These are phyloP conservation scores for Ormosia emarginata DNA, from an alignment of 306 rosid genomes.

Conservation along the genomic window DNA sequence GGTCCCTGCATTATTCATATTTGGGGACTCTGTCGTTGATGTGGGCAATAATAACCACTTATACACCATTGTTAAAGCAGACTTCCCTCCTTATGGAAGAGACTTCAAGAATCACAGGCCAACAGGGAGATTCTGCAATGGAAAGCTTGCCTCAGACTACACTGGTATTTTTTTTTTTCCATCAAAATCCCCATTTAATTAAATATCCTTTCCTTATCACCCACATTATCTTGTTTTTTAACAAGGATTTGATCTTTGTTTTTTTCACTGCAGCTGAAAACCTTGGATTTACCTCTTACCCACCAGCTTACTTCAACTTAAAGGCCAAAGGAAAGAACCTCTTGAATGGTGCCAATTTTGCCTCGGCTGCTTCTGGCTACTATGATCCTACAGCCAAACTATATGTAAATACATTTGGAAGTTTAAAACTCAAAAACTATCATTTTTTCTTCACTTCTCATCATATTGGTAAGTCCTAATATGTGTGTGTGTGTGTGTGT, in stretches of 20 bases:
- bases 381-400: conserved; percentile 52
- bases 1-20: conserved; percentile 78
- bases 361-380: conserved; percentile 82
- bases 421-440: neutral
- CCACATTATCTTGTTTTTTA: neutral
- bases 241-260: conserved; percentile 9
- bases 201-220: neutral
- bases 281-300: conserved; percentile 49
- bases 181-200: neutral
- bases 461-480: neutral
- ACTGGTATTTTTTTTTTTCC: conserved; percentile 38
- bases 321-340: conserved; percentile 32
- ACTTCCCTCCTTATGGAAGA: conserved; percentile 85
- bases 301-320: conserved; percentile 46
- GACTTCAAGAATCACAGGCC: conserved; percentile 51
- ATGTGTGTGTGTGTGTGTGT: neutral
- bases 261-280: conserved; percentile 39
- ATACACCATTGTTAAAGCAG: conserved; percentile 50
- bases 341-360: conserved; percentile 51
- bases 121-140: conserved; percentile 83
- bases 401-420: conserved; percentile 44
- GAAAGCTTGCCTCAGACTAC: conserved; percentile 71
- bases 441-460: neutral
- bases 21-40: conserved; percentile 80
- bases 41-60: conserved; percentile 67